Evolutionary conservation across 352 stramenopile species (phyloP), one percentile per base, ranked within the genome.

Genomic region (Peronospora farinosa): DNA sequence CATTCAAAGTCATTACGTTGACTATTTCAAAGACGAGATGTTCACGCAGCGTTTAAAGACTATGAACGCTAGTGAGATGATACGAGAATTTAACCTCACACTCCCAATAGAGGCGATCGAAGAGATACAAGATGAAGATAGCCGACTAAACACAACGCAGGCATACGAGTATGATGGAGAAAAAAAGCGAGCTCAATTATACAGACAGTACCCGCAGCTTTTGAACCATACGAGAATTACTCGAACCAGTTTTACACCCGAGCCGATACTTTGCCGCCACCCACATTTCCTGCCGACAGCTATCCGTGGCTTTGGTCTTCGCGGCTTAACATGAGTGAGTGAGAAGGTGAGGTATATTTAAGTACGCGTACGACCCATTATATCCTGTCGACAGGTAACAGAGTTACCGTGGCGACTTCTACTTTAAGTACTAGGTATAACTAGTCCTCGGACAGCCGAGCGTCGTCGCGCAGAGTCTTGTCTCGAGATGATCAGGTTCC

Each of bases 231-330:
- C 15, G 17, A 53, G 8, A 62, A 61, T 16, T 86, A 86, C 41
- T 57, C 63, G 27, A 27, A 52, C 17, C 38, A 57, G 9, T 86
- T 83, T 58, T 84, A 84, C 51, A 57, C 56, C 8, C 55, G 25
- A 0, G 60, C 74, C 17, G 57, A 70, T 11, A 53, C 52, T 27
- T 57, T 81, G 7, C 59, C 67, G 5, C 27, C 47, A 28, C 46
- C 65, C 7, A 72, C 53, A 31, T 47, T 81, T 5, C 71, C 71
- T 15, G 67, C 67, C 4, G 53, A 63, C 36, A 68, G 63, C 13
- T 81, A 81, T 60, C 71, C 71, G 23, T 81, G 71, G 71, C 41
- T 60, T 11, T 81, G 67, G 71, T 61, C 59, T 38, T 43, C 31
- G 5, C 56, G 61, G 15, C 59, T 81, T 2, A 46, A 56, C 0